Evolutionary conservation across 345 rosid species (phyloP), one percentile per base, ranked within the genome.

Genomic region (Salix exigua): DNA sequence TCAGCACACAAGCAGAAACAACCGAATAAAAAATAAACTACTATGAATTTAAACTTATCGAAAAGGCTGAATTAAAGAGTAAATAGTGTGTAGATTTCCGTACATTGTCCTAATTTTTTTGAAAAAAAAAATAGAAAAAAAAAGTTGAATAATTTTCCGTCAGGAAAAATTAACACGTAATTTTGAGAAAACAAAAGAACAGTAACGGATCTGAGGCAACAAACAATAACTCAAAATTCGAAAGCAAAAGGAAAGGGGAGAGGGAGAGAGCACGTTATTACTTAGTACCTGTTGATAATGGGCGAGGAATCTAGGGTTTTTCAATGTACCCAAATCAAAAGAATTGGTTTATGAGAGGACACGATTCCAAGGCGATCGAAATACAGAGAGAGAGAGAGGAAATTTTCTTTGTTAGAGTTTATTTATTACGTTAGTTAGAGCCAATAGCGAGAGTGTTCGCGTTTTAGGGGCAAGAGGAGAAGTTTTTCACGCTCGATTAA

Each of bases 291-390:
- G 82, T 40, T 19, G 61, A 75, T 73, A 81, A 80, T 78, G 81
- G 82, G 82, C 64, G 84, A 69, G 71, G 82, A 76, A 82, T 68
- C 87, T 85, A 85, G 87, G 91, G 87, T 82, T 88, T 77, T 28
- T 61, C 2, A 75, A 75, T 31, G 78, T 78, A 66, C 63, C 84
- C 71, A 80, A 73, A 73, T 50, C 79, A 70, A 48, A 48, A 50
- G 68, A 80, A 50, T 72, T 71, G 9, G 76, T 67, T 73, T 37
- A 0, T 40, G 44, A 40, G 62, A 53, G 65, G 66, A 31, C 79
- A 51, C 75, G 81, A 81, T 81, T 79, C 85, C 76, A 61, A 70
- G 51, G 55, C 63, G 62, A 25, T 16, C 28, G 62, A 33, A 31
- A 1, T 72, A 35, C 7, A 35, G 37, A 50, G 40, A 64, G 51